Percentiles rank a stretch among this genome's conserved stretches.
phyloP scores from a whole-genome alignment of 352 stramenopile species.

The Phytophthora pluvialis region DNA sequence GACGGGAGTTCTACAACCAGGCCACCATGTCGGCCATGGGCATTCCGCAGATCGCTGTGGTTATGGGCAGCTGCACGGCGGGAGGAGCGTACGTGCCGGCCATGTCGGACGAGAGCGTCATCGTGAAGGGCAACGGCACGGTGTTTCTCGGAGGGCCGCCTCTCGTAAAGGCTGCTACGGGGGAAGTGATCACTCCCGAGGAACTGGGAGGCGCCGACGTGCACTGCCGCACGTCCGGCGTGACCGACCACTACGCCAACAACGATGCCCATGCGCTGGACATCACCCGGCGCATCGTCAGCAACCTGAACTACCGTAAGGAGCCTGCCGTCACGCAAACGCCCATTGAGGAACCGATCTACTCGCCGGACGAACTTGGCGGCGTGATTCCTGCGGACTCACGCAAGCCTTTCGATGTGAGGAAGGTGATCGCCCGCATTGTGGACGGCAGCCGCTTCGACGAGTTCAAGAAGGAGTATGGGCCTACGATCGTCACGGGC shows the following conservation, averaged over 20 bases:
- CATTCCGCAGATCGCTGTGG: slow-evolving; percentile 97
- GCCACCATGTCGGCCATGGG: slow-evolving; percentile 94
- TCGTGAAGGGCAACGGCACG: slow-evolving; percentile 96
- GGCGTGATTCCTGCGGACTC: slow-evolving; percentile 94
- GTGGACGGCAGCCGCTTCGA: slow-evolving; percentile 97
- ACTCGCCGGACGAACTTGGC: slow-evolving; percentile 91
- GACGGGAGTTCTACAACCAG: slow-evolving; percentile 99
- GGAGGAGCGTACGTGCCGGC: slow-evolving; percentile 97
- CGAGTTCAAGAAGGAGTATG: slow-evolving; percentile 98
- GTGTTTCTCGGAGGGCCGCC: slow-evolving; percentile 98
- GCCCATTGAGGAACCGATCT: slow-evolving; percentile 94
- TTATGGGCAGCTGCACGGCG: slow-evolving; percentile 98
- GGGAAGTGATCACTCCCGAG: slow-evolving; percentile 95
- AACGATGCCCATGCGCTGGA: slow-evolving; percentile 96
- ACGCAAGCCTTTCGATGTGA: slow-evolving; percentile 96
- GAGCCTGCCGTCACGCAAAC: slow-evolving; percentile 46
- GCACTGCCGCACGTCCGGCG: slow-evolving; percentile 91
- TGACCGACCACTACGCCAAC: slow-evolving; percentile 97
- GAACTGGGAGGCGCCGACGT: slow-evolving; percentile 96
- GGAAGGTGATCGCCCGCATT: slow-evolving; percentile 96
- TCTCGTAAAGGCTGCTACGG: slow-evolving; percentile 98
- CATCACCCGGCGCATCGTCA: slow-evolving; percentile 92
- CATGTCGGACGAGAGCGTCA: slow-evolving; percentile 98
- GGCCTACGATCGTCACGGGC: slow-evolving; percentile 96
- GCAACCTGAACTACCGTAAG: slow-evolving; percentile 87